Percentiles rank a stretch among this genome's conserved stretches.
phyloP scores from a whole-genome alignment of 192 early-diverging fungal species.

The Funneliformis mosseae region DNA sequence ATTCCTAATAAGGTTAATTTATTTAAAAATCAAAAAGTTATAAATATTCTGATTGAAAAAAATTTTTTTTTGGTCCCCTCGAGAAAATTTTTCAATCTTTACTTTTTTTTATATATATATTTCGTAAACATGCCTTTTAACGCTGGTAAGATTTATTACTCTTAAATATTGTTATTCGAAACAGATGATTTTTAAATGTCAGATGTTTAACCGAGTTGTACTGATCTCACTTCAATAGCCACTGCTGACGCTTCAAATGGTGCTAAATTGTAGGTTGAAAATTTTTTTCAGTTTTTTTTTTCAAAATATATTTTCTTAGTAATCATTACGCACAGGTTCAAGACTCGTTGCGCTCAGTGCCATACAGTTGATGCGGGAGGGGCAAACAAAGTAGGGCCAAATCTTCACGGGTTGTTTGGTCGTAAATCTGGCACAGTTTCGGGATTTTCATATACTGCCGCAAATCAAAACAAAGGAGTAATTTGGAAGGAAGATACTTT shows the following conservation, averaged over 20 bases:
- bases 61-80: not conserved
- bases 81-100: not conserved
- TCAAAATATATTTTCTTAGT: not conserved
- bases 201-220: too few relatives aligned
- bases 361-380: constrained; percentile 90
- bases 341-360: constrained; percentile 98
- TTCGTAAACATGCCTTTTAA: constrained; percentile 24
- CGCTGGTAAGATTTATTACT: constrained; percentile 12
- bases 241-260: not conserved
- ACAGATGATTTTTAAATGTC: not conserved
- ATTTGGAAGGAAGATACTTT: constrained; percentile 89
- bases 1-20: too few relatives aligned
- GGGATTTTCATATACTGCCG: constrained; percentile 92
- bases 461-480: constrained; percentile 85
- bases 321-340: constrained; percentile 61
- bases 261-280: not conserved
- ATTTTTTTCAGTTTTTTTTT: not conserved
- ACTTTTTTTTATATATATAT: not conserved
- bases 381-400: constrained; percentile 95
- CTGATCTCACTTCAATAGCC: not conserved
- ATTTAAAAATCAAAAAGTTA: not conserved
- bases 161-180: not conserved
- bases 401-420: constrained; percentile 91
- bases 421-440: constrained; percentile 83
- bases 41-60: not conserved